These are phyloP conservation scores for Mucor saturninus DNA, from an alignment of 371 early-diverging fungal genomes.

Conservation along the genomic window DNA sequence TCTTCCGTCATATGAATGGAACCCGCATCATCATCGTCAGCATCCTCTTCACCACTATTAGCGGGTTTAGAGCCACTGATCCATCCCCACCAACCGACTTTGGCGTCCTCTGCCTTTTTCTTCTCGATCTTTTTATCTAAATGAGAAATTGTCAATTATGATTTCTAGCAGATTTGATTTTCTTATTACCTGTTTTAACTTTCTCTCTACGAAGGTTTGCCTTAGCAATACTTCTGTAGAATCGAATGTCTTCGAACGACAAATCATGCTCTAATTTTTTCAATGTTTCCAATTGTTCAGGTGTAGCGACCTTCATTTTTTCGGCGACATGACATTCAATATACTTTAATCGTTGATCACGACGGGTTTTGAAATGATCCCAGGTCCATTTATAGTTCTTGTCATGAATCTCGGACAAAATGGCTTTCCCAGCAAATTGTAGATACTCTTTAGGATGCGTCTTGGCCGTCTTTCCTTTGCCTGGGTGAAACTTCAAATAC, in stretches of 20 bases:
- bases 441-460: slow-evolving; percentile 78
- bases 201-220: slow-evolving; percentile 64
- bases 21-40: slow-evolving; percentile 16
- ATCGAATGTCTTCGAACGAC: slow-evolving; percentile 78
- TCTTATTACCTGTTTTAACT: slow-evolving; percentile 29
- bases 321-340: slow-evolving; percentile 64
- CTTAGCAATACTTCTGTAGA: slow-evolving; percentile 74
- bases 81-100: slow-evolving; percentile 58
- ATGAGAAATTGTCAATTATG: not conserved
- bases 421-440: slow-evolving; percentile 76
- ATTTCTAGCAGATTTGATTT: not conserved
- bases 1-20: slow-evolving; percentile 53
- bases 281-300: slow-evolving; percentile 49
- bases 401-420: slow-evolving; percentile 78
- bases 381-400: slow-evolving; percentile 74
- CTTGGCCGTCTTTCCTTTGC: slow-evolving; percentile 62
- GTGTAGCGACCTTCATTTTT: slow-evolving; percentile 46
- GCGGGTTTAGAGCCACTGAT: slow-evolving; percentile 17
- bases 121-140: slow-evolving; percentile 40
- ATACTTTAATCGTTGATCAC: slow-evolving; percentile 74
- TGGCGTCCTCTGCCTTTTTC: slow-evolving; percentile 33
- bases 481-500: slow-evolving; percentile 79
- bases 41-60: not conserved
- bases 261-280: slow-evolving; percentile 67
- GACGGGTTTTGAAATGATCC: slow-evolving; percentile 71